Conservation (phyloP, 1,284 basidiomycete species). For the Singerocomus rubriflavus region DNA sequence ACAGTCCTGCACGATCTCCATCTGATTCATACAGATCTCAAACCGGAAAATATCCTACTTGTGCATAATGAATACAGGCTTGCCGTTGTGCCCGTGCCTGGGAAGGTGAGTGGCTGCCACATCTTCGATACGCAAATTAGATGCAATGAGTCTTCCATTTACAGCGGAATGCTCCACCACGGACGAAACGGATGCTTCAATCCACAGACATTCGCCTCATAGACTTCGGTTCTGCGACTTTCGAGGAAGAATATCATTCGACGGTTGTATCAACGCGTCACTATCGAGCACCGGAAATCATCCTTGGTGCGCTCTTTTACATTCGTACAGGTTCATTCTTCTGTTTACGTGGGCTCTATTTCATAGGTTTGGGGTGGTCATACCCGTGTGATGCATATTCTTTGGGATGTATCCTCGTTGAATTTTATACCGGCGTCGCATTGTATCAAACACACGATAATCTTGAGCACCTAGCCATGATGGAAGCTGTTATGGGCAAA, state of each 20-base stretch:
- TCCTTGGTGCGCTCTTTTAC: conserved; percentile 67
- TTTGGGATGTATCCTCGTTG: conserved; percentile 97
- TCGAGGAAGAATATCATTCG: conserved; percentile 98
- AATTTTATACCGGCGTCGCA: conserved; percentile 97
- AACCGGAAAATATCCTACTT: conserved; percentile 97
- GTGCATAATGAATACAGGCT: conserved; percentile 80
- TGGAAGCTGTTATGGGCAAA: conserved; percentile 98
- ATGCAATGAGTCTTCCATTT: conserved; percentile 13
- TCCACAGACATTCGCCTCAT: conserved; percentile 95
- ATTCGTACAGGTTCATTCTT: background rate
- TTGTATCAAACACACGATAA: conserved; percentile 99
- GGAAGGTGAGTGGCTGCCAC: conserved; percentile 46
- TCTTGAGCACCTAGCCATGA: conserved; percentile 99
- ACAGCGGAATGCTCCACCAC: conserved; percentile 59
- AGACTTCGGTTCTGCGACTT: conserved; percentile 98
- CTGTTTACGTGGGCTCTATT: conserved; percentile 15
- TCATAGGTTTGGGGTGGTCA: conserved; percentile 90
- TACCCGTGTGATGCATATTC: conserved; percentile 99
- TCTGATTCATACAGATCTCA: conserved; percentile 97
- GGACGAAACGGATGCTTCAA: conserved; percentile 72
- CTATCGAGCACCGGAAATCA: conserved; percentile 99
- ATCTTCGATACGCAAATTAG: conserved; percentile 5
- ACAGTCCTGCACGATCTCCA: conserved; percentile 89
- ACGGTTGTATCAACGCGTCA: conserved; percentile 97
- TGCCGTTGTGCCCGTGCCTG: conserved; percentile 52